phyloP scores from a whole-genome alignment of 106 monocot species.

The Agapanthus africanus region DNA sequence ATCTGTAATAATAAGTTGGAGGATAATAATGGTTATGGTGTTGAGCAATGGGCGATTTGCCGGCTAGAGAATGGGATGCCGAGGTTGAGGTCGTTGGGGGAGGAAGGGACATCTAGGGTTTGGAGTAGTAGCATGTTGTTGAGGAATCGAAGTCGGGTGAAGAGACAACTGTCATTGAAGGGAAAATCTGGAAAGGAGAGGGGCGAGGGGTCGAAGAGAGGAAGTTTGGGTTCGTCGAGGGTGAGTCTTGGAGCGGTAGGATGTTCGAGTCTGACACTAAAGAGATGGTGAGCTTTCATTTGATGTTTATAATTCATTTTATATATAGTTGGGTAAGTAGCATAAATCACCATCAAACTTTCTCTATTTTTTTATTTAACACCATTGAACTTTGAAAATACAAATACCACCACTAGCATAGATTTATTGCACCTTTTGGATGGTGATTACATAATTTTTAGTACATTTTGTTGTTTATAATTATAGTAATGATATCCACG shows the following conservation, averaged over 20 bases:
- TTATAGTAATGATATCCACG: no score
- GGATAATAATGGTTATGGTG: conserved; percentile 12
- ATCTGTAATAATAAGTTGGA: conserved; percentile 35
- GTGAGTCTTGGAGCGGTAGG: conserved; percentile 7
- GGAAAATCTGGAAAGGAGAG: conserved; percentile 17
- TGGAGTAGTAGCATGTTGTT: conserved; percentile 27
- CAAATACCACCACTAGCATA: no score
- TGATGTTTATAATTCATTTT: no score
- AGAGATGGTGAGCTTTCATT: no score
- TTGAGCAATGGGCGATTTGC: conserved; percentile 37
- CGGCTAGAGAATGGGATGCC: conserved; percentile 28
- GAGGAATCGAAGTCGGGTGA: conserved; percentile 11
- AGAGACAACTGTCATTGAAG: conserved; percentile 30
- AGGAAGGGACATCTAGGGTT: conserved; percentile 41
- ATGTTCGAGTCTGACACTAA: conserved; percentile 1
- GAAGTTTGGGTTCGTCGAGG: background rate
- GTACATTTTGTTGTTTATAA: no score
- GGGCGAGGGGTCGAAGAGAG: conserved; percentile 19
- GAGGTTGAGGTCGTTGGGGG: conserved; percentile 37
- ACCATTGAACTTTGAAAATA: no score
- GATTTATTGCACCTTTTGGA: no score
- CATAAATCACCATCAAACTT: no score
- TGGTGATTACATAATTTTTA: no score
- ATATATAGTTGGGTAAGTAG: no score
- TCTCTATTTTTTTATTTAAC: no score